Percentiles rank a stretch among this genome's conserved stretches.
These are phyloP conservation scores for Chlamydomonas reinhardtii DNA, from an alignment of 163 green algal species.

Conservation along the genomic window DNA sequence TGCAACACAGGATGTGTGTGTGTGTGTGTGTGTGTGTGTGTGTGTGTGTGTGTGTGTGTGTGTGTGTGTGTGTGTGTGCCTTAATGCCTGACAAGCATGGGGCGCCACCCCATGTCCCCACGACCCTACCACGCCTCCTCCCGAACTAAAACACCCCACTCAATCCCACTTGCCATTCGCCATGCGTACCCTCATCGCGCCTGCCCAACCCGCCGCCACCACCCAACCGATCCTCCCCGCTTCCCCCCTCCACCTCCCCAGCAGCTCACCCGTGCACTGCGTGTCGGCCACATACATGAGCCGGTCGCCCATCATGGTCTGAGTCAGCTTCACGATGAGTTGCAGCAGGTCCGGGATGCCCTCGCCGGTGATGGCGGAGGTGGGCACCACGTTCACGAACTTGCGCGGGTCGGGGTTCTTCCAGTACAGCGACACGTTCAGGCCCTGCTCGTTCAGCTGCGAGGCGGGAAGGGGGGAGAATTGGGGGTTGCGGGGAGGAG, in stretches of 20 bases:
- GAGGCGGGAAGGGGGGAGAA: slow-evolving; percentile 50
- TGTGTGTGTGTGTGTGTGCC: too few species aligned
- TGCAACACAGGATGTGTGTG: not conserved
- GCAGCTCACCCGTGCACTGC: slow-evolving; percentile 56
- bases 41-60: not conserved
- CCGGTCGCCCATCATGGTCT: slow-evolving; percentile 90
- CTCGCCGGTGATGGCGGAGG: slow-evolving; percentile 94
- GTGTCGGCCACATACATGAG: slow-evolving; percentile 88
- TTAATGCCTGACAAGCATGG: too few species aligned
- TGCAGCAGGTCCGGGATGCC: slow-evolving; percentile 97
- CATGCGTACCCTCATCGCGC: too few species aligned
- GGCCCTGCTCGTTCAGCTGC: slow-evolving; percentile 92
- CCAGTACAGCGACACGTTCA: slow-evolving; percentile 99
- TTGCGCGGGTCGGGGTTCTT: slow-evolving; percentile 94
- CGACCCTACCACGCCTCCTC: too few species aligned
- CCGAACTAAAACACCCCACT: too few species aligned
- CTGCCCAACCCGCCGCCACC: too few species aligned
- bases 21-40: not conserved
- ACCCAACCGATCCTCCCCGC: not conserved
- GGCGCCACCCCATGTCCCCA: too few species aligned
- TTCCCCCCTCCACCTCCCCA: not conserved
- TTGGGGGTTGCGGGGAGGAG: not conserved
- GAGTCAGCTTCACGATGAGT: slow-evolving; percentile 93
- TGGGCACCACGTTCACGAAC: slow-evolving; percentile 97
- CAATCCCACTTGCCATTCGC: too few species aligned